Evolutionary conservation across 768 basidiomycete genomes (phyloP), one percentile per base, ranked within the genome.

Genomic region (Tulasnella sp.): DNA sequence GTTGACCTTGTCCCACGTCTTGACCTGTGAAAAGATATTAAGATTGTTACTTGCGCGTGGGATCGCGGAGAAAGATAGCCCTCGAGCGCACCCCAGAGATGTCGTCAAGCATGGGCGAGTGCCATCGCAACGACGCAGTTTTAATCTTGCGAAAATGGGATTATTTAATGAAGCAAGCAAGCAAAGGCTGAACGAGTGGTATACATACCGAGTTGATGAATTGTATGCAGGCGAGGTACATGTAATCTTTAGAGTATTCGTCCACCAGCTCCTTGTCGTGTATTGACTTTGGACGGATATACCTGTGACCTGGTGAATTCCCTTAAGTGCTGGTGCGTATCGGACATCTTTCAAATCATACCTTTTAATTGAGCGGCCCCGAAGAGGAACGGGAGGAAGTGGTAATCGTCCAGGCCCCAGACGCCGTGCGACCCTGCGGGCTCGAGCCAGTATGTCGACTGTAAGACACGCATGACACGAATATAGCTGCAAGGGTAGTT

Each of bases 391-490:
- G 88, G 94, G 15, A 94, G 77, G 73, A 96, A 99, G 66, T 96
- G 93, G 67, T 97, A 99, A 67, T 97, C 93, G 66, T 96, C 93
- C 58, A 98, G 73, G 1, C 95, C 95, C 88, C 94, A 98, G 0
- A 97, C 95, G 0, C 95, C 95, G 69, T 98, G 95, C 1, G 96
- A 98, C n/a, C 95, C 94, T 5, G 95, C 95, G 2, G 95, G 94
- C 70, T 99, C 95, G 0, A 97, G 80, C 92, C 94, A 97, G 69
- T 99, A 99, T 2, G 85, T 83, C 3, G 89, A 92, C 65, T 98
- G 94, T 1, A 99, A 76, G 10, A 81, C 67, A 0, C 96, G 82
- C 89, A 90, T 90, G 50, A 86, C 78, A 51, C 81, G 72, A 30
- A 91, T 80, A 66, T 91, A 94, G 65, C 78, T 80, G 51, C 1